Conservation (phyloP, 305 asterid genomes). For the Galium porrigens region DNA sequence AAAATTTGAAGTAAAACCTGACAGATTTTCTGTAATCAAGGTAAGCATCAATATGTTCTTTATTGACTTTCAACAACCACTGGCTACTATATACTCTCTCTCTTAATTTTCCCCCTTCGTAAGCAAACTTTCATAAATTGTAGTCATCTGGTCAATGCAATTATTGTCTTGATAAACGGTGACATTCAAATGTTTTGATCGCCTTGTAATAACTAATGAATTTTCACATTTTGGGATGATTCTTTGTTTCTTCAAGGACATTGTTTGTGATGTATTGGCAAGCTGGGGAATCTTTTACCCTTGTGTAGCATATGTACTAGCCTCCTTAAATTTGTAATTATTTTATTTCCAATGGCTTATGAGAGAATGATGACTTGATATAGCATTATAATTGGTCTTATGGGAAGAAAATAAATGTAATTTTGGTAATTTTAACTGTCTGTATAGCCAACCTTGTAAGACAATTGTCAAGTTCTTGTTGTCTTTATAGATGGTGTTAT, state of each 20-base stretch:
- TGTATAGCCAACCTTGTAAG: too few relatives aligned
- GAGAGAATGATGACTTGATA: not conserved
- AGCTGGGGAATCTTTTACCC: not conserved
- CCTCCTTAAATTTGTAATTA: not conserved
- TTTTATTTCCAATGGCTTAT: not conserved
- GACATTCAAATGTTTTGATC: not conserved
- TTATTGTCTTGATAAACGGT: not conserved
- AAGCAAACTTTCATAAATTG: not conserved
- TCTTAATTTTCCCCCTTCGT: not conserved
- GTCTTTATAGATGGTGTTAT: too few relatives aligned
- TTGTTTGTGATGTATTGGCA: not conserved
- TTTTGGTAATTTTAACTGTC: too few relatives aligned
- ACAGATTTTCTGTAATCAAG: constrained; percentile 83
- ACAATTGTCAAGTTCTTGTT: too few relatives aligned
- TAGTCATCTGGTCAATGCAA: not conserved
- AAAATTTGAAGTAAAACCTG: constrained; percentile 73
- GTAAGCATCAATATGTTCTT: constrained; percentile 25
- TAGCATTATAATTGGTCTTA: too few relatives aligned
- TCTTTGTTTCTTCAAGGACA: not conserved
- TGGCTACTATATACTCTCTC: not conserved
- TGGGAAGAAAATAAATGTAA: too few relatives aligned
- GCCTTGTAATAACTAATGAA: not conserved
- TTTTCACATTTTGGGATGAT: not conserved
- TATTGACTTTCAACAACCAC: constrained; percentile 7
- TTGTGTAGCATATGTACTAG: not conserved